A percentile compares a stretch with the other conserved stretches of the same genome.
These are phyloP conservation scores for Eucalyptus tenuipes DNA, from an alignment of 345 rosid genomes.

Conservation along the genomic window DNA sequence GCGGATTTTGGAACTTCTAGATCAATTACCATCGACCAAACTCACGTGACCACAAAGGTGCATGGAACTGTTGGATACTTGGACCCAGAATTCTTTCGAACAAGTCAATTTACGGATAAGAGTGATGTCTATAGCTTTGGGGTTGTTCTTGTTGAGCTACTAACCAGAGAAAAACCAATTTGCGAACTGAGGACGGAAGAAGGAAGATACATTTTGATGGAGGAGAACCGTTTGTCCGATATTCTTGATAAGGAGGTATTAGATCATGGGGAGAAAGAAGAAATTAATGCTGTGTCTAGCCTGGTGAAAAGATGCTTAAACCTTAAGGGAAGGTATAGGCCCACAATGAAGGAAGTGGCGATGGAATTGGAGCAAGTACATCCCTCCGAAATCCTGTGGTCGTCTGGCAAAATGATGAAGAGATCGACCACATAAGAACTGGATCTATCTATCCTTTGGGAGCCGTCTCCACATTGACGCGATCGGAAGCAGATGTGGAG, in stretches of 20 bases:
- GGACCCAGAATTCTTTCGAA: not conserved
- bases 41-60: not conserved
- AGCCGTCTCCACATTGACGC: not conserved
- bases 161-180: not conserved
- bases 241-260: not conserved
- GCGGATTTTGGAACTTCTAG: not conserved
- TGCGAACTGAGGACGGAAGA: not conserved
- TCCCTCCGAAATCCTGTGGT: not conserved
- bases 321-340: not conserved
- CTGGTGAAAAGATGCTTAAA: not conserved
- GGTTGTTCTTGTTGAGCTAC: not conserved
- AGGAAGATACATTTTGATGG: not conserved
- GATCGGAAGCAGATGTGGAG: not conserved
- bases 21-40: not conserved
- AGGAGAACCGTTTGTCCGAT: not conserved
- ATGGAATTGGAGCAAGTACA: not conserved
- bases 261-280: not conserved
- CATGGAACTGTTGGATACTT: not conserved
- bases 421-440: rapidly evolving
- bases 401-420: not conserved
- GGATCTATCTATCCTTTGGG: not conserved
- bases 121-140: not conserved
- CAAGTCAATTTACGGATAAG: not conserved
- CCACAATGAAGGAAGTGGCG: not conserved
- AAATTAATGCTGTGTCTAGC: not conserved